Base-by-base conservation (phyloP, 768 basidiomycete species). In the Boletus eberwhitei region DNA sequence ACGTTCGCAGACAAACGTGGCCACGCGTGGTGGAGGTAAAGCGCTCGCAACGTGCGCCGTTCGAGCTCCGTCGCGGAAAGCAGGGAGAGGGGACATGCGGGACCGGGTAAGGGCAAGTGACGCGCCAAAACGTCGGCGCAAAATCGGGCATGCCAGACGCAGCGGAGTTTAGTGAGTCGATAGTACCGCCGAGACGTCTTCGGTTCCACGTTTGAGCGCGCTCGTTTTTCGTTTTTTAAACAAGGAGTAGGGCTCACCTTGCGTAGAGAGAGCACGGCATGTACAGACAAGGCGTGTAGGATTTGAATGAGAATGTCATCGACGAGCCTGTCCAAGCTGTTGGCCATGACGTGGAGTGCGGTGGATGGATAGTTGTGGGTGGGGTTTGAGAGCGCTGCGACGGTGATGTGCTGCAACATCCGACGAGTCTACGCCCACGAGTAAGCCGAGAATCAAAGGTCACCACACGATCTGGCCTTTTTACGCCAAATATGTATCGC, bases 171-270 rank as follows among this genome's bases (percentile, higher is more conserved):
- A 7, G 61, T 67, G 44, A 71, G 64, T 12, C 50, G 41, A 36
- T 71, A 64, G 43, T 64, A 68, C 9, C 69, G 64, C 34, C 57
- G 56, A 31, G 69, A 69, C 21, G 67, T 69, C 69, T 71, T 71
- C 9, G 21, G 34, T 13, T 38, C 17, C 24, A 7, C 29, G 6
- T 31, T 31, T 47, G 17, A 54, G 61, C 35, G 13, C 24, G 29
- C 11, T 49, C 22, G 24, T 19, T 29, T 29, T 44, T 32, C 2
- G 21, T 40, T 8, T 11, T 11, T 11, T 17, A 12, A 37, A 46
- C 9, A 7, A 24, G 5, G 29, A 19, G n/a, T 7, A 4, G 16
- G 17, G 43, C 69, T 54, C 40, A 71, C 67, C 52, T 46, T 46
- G 54, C 67, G 67, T 8, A 68, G 43, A 8, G 62, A 43, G 19